A percentile compares a stretch with the other conserved stretches of the same genome.
These are phyloP conservation scores for Verticillium alfalfae DNA, from an alignment of 2,329 filamentous ascomycete species.

Conservation along the genomic window DNA sequence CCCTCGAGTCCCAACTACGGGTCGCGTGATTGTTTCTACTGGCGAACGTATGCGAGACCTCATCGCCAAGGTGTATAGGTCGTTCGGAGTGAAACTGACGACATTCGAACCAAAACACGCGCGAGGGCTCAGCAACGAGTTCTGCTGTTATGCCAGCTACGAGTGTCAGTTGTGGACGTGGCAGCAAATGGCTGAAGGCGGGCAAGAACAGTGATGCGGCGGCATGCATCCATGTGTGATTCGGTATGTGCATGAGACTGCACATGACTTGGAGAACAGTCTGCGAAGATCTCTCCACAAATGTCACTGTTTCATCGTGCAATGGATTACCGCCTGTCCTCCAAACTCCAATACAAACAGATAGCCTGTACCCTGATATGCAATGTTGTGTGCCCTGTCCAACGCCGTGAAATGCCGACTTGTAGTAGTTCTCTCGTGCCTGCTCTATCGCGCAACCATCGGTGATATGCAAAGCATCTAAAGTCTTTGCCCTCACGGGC, in stretches of 20 bases:
- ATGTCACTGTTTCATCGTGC: background rate
- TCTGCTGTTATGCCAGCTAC: conserved; percentile 75
- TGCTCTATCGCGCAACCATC: background rate
- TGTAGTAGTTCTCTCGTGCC: background rate
- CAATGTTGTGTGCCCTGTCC: background rate
- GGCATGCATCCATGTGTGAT: no score
- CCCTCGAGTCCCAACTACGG: conserved; percentile 10
- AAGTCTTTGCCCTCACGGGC: background rate
- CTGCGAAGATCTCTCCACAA: background rate
- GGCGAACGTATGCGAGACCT: conserved; percentile 69
- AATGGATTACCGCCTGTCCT: background rate
- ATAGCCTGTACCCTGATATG: background rate
- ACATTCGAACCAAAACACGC: conserved; percentile 64
- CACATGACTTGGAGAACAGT: no score
- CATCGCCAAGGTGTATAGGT: conserved; percentile 61
- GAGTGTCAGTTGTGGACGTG: conserved; percentile 52
- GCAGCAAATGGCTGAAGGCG: conserved; percentile 16
- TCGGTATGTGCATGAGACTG: no score
- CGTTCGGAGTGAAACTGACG: conserved; percentile 58
- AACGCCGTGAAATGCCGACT: background rate
- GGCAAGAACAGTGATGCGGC: background rate
- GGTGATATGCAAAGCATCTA: background rate
- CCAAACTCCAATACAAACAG: background rate
- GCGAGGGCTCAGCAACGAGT: conserved; percentile 75
- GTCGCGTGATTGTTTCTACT: conserved; percentile 63